These are phyloP conservation scores for Fusarium falciforme DNA, from an alignment of 2,329 filamentous ascomycete genomes.

Conservation along the genomic window DNA sequence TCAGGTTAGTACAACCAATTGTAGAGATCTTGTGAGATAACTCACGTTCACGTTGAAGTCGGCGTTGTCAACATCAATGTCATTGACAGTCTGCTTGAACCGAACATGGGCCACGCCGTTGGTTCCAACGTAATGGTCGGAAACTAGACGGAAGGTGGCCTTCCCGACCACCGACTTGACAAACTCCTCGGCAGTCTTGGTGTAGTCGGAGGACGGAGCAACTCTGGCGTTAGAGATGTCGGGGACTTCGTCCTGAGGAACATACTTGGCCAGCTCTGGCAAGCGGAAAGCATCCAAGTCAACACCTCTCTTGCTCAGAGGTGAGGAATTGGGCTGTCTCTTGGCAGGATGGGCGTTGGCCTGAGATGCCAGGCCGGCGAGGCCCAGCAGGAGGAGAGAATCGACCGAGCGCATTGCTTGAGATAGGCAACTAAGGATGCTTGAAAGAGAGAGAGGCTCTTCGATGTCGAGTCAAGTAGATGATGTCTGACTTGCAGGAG, in stretches of 20 bases:
- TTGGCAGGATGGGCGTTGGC: conserved; percentile 48
- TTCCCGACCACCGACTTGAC: conserved; percentile 53
- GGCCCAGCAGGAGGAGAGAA: conserved; percentile 47
- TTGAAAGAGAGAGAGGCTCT: not conserved
- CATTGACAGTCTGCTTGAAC: conserved; percentile 69
- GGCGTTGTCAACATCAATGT: conserved; percentile 69
- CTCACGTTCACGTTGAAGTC: conserved; percentile 71
- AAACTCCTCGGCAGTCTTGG: conserved; percentile 58
- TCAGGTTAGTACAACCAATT: not conserved
- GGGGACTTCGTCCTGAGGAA: conserved; percentile 31
- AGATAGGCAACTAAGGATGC: not conserved
- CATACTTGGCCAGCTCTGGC: conserved; percentile 47
- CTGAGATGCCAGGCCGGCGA: conserved; percentile 48
- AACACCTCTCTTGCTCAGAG: conserved; percentile 45
- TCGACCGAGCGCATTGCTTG: conserved; percentile 46
- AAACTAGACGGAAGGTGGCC: conserved; percentile 61
- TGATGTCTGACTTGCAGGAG: not conserved
- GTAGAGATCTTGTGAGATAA: not conserved
- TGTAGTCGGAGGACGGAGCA: conserved; percentile 50
- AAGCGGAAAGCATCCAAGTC: conserved; percentile 50
- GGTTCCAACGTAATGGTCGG: conserved; percentile 64
- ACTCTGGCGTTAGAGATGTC: conserved; percentile 38
- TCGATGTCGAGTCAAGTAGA: not conserved
- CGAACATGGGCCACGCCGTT: conserved; percentile 69
- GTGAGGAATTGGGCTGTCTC: conserved; percentile 37